phyloP scores from a whole-genome alignment of 345 rosid species.

The Abelmoschus esculentus region DNA sequence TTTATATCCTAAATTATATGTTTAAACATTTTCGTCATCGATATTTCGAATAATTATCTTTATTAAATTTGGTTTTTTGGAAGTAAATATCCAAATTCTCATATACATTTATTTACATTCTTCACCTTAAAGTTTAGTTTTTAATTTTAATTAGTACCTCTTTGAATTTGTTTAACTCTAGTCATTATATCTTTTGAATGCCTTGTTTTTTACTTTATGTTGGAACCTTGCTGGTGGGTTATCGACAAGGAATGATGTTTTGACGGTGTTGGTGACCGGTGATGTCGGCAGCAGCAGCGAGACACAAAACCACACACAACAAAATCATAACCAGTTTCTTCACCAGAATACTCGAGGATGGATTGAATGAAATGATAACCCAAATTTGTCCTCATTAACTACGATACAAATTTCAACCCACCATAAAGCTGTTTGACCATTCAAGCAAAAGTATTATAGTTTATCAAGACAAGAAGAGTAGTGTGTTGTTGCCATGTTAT shows the following conservation, averaged over 20 bases:
- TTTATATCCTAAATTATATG: too few species aligned
- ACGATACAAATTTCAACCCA: background rate
- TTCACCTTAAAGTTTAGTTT: background rate
- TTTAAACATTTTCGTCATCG: too few species aligned
- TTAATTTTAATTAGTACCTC: background rate
- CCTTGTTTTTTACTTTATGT: background rate
- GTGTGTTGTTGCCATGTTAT: background rate
- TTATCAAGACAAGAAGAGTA: too few species aligned
- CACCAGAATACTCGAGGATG: background rate
- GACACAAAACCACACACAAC: background rate
- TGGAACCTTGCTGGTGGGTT: background rate
- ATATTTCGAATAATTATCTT: too few species aligned
- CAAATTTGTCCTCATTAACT: background rate
- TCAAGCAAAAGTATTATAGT: background rate
- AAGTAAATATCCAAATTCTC: background rate
- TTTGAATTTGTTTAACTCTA: background rate
- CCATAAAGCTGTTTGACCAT: background rate
- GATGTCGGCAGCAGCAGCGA: conserved; percentile 13
- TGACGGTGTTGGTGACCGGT: background rate
- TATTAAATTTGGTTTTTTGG: too few species aligned
- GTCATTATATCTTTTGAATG: background rate
- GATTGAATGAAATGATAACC: background rate
- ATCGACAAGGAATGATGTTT: conserved; percentile 12
- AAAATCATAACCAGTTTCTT: background rate
- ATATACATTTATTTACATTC: background rate